phyloP scores from a whole-genome alignment of 1,284 basidiomycete genomes.

The Heterobasidion annosum region DNA sequence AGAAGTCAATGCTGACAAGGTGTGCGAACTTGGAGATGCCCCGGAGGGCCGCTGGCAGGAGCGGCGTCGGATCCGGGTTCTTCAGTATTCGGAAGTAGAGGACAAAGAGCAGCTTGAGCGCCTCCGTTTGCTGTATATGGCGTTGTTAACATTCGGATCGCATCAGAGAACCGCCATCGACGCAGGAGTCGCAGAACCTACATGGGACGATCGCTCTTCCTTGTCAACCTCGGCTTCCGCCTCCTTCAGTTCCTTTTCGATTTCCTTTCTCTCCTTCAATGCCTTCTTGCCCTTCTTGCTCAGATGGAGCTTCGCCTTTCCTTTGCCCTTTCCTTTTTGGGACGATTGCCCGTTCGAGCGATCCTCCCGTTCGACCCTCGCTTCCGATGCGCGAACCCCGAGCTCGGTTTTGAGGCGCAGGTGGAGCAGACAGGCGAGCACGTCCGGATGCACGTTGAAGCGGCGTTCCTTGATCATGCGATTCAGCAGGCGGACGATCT shows the following conservation, averaged over 20 bases:
- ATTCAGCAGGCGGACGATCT: conserved; percentile 86
- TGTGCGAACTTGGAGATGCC: conserved; percentile 94
- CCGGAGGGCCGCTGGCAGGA: conserved; percentile 84
- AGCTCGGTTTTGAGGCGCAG: conserved; percentile 88
- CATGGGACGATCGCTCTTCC: conserved; percentile 80
- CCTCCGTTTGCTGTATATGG: conserved; percentile 84
- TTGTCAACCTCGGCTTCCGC: conserved; percentile 92
- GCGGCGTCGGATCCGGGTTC: conserved; percentile 70
- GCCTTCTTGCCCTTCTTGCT: conserved; percentile 84
- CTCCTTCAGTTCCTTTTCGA: conserved; percentile 84
- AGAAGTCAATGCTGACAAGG: conserved; percentile 98
- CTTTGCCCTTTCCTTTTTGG: conserved; percentile 27
- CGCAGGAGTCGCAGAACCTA: conserved; percentile 31
- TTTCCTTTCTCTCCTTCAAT: conserved; percentile 77
- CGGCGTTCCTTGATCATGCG: conserved; percentile 94
- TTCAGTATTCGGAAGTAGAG: conserved; percentile 97
- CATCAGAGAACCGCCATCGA: conserved; percentile 3
- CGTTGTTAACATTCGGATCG: conserved; percentile 5
- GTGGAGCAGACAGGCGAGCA: conserved; percentile 79
- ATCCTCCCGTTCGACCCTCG: conserved; percentile 50
- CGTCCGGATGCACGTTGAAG: conserved; percentile 86
- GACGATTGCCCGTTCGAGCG: conserved; percentile 8
- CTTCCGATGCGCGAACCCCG: conserved; percentile 67
- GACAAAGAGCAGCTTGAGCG: conserved; percentile 94
- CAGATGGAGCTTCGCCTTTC: conserved; percentile 59